Conservation (phyloP, 23 red algal genomes). For the Agarophyton chilense region DNA sequence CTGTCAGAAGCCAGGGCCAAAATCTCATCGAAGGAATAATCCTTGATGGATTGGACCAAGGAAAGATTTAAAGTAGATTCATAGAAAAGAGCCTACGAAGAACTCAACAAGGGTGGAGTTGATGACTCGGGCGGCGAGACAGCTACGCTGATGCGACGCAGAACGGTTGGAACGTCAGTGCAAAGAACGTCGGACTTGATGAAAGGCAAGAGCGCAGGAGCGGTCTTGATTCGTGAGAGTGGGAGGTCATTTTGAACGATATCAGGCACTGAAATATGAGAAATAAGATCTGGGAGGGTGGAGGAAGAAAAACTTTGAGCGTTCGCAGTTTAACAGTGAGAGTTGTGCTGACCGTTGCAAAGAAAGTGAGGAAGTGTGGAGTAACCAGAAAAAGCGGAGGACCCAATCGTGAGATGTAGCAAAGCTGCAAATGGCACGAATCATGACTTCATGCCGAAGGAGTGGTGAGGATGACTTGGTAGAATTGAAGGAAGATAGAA, state of each 20-base stretch:
- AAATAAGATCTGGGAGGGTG: neutral
- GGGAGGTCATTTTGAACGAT: neutral
- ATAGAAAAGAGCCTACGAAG: neutral
- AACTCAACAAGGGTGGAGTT: neutral
- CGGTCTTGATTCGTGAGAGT: neutral
- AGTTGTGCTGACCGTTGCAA: neutral
- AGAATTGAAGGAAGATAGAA: neutral
- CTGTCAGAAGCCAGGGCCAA: neutral
- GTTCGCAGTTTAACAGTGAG: neutral
- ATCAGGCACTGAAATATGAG: neutral
- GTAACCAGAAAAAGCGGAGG: neutral
- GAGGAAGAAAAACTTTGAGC: neutral
- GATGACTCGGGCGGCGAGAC: neutral
- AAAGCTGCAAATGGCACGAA: neutral
- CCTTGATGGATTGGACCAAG: neutral
- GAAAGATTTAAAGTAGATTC: neutral
- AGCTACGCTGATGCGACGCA: neutral
- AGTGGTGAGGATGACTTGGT: neutral
- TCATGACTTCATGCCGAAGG: neutral
- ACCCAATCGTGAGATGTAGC: neutral
- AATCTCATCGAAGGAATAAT: neutral
- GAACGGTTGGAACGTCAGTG: neutral
- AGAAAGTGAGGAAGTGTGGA: conserved; percentile 4
- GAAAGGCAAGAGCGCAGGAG: neutral
- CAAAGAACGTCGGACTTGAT: neutral